Base-by-base conservation (phyloP, 177 flowering plant species). In the Vitis hybrid region DNA sequence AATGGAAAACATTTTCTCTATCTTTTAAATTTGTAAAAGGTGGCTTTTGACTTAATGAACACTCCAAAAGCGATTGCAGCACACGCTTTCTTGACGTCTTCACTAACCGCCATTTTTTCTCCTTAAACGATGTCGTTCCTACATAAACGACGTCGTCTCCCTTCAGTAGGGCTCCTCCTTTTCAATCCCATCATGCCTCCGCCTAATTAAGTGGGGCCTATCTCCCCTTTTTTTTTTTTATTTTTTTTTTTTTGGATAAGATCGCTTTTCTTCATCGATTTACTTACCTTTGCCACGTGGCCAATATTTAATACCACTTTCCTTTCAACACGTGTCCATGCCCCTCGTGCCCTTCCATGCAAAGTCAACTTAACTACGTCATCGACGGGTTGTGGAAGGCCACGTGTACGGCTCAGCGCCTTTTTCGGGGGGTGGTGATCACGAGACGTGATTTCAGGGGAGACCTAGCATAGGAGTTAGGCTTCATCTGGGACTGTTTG, bases 281-380 rank as follows among this genome's bases (percentile, higher is more conserved):
- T 54, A 21, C 60, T 48, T 11, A 57, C 50, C 17, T 8, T 2
- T 9, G 60, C 63, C 73, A 65, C 73, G 68, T 65, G 61, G 14
- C 3, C 18, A 3, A 30, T 3, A 27, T 12, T 24, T 2, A 6
- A 11, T 1, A 73, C 2, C 10, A 3, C 17, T 49, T 21, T 15
- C 6, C n/a, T 48, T n/a, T 62, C 63, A 49, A 48, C 74, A 64
- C 74, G 69, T 65, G 74, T 67, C 46, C 32, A 30, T 62, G 5
- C 18, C 46, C 21, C 17, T 9, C 6, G 27, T n/a, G 14, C 35
- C 35, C 60, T 12, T 14, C 2, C 1, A 10, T 11, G 19, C 24
- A 3, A 40, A 51, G 72, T 69, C 77, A 74, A 74, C 65, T 18
- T 18, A 3, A 14, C 10, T 19, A 68, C 61, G 72, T 74, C 73